Evolutionary conservation across 2,329 filamentous ascomycete genomes (phyloP).

Genomic region (Colletotrichum navitas): DNA sequence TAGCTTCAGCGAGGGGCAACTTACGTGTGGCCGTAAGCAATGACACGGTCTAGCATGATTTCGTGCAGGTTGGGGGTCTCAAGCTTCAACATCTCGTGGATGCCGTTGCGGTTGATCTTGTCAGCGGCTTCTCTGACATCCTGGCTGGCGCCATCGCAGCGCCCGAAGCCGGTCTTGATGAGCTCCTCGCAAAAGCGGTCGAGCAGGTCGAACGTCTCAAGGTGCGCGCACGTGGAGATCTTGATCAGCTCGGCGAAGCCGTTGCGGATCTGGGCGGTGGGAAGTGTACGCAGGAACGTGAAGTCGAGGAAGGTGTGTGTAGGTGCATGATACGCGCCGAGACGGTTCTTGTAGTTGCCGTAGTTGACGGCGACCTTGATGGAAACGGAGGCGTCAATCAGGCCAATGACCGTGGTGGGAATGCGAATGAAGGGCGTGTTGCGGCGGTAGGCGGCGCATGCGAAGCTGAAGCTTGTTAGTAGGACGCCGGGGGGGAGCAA

Average conservation of each 20-base stretch:
- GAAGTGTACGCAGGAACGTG: slow-evolving; percentile 76
- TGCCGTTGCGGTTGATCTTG: slow-evolving; percentile 76
- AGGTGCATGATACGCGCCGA: slow-evolving; percentile 80
- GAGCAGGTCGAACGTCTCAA: slow-evolving; percentile 74
- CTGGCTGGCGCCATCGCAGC: slow-evolving; percentile 65
- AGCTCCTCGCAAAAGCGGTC: slow-evolving; percentile 78
- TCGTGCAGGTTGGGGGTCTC: slow-evolving; percentile 81
- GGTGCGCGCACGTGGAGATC: slow-evolving; percentile 78
- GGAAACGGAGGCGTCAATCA: slow-evolving; percentile 81
- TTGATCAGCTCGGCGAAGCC: slow-evolving; percentile 83
- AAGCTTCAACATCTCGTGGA: slow-evolving; percentile 79
- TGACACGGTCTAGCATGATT: slow-evolving; percentile 78
- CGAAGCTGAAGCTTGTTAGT: slow-evolving; percentile 62
- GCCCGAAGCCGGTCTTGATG: slow-evolving; percentile 74
- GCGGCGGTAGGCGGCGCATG: slow-evolving; percentile 78
- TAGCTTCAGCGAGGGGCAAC: slow-evolving; percentile 42
- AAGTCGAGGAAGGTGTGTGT: slow-evolving; percentile 81
- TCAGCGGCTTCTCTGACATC: slow-evolving; percentile 74
- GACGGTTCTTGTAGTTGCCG: slow-evolving; percentile 80
- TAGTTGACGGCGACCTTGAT: slow-evolving; percentile 87
- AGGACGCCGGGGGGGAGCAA: slow-evolving; percentile 46
- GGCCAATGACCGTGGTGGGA: slow-evolving; percentile 79
- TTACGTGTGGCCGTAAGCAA: slow-evolving; percentile 79
- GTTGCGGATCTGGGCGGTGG: slow-evolving; percentile 76
- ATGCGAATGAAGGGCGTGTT: slow-evolving; percentile 82